Base-by-base conservation (phyloP, 2,329 filamentous ascomycete species). In the Verticillium klebahnii region DNA sequence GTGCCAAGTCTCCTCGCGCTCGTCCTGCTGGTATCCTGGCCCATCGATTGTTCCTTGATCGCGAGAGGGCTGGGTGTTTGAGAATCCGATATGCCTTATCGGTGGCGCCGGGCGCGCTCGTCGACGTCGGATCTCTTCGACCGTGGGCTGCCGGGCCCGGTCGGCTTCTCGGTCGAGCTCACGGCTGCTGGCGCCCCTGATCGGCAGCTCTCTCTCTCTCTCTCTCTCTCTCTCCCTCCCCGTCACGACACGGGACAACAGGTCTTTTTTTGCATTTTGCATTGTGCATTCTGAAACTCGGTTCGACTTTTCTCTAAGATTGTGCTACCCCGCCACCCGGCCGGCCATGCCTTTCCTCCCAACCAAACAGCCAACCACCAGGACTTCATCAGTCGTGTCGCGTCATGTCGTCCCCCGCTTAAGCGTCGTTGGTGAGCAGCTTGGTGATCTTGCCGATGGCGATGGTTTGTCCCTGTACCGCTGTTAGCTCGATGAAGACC, bases 381-480 rank as follows among this genome's bases (percentile, higher is more conserved):
- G 40, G 40, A 50, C 40, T 12, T 50, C 40, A 23, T 50, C 40
- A 50, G 52, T 59, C 57, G 60, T 31, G 39, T 25, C 29, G n/a
- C 40, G 40, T 50, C 40, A 50, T 50, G 40, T 50, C 19, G n/a
- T 52, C 65, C 63, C 68, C 71, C 58, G 68, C 67, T 65, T 66
- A 68, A 59, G 70, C 57, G 0, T 75, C 74, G 19, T 79, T 75
- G 8, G 72, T 78, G 69, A 87, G 82, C 66, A 99, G 85, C 84
- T 93, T 97, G 63, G 92, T 97, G 75, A 99, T 96, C 86, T 99
- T 99, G 72, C 95, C 95, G 80, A 99, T 99, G 61, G 95, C 95
- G 80, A 99, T 97, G 0, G 95, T 99, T 90, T 98, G 94, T 70
- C 95, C 95, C 89, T 98, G 72, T 60, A 73, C 39, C 52, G 58